Conservation (phyloP, 2,329 filamentous ascomycete species). For the Aspergillus brunneoviolaceus region DNA sequence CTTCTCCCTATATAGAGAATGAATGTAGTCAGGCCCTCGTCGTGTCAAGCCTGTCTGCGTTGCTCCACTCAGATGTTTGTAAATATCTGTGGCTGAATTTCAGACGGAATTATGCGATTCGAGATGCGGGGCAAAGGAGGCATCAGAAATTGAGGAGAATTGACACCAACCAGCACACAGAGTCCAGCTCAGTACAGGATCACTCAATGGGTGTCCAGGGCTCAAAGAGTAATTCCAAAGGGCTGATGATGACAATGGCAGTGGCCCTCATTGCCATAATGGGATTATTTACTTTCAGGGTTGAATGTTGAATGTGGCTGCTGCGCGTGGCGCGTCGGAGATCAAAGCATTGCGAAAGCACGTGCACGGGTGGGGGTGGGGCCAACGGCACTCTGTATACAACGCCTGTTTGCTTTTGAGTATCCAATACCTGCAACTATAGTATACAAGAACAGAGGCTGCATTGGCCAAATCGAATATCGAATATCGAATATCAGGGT, state of each 20-base stretch:
- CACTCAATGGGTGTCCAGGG: neutral
- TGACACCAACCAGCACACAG: neutral
- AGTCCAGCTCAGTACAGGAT: neutral
- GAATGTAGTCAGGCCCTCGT: neutral
- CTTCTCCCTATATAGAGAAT: neutral
- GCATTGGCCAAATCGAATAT: conserved; percentile 9
- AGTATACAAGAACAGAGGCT: neutral
- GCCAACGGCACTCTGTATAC: neutral
- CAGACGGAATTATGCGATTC: neutral
- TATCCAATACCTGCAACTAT: too few species aligned
- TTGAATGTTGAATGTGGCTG: neutral
- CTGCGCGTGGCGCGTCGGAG: conserved; percentile 2
- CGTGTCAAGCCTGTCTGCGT: neutral
- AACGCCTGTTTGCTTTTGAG: neutral
- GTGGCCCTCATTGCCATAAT: neutral
- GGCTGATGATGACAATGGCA: neutral
- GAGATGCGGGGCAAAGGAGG: neutral
- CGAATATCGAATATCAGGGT: conserved; percentile 10
- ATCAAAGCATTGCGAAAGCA: neutral
- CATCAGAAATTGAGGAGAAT: neutral
- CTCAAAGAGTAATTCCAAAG: neutral
- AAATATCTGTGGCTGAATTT: neutral
- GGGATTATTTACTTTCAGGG: neutral
- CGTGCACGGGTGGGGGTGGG: conserved; percentile 3
- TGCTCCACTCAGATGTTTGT: neutral